phyloP scores from a whole-genome alignment of 2,329 filamentous ascomycete species.

The Bertia moriformis region DNA sequence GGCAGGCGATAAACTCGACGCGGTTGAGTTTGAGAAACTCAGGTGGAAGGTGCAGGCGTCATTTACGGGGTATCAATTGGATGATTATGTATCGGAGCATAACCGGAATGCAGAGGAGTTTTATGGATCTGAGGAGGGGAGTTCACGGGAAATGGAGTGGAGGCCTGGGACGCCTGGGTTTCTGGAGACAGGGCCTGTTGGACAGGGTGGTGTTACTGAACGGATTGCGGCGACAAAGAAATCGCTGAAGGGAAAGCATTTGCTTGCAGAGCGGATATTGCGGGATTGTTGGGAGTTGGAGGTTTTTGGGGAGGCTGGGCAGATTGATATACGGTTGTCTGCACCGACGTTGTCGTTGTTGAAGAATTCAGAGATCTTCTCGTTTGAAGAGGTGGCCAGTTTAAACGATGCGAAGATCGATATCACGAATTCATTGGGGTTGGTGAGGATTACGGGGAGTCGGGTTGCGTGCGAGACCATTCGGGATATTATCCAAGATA shows the following conservation, averaged over 20 bases:
- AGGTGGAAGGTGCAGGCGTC: background rate
- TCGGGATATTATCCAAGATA: background rate
- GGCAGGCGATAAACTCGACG: background rate
- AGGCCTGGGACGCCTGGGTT: background rate
- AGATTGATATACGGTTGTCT: conserved; percentile 16
- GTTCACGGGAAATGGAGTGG: background rate
- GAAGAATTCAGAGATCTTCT: conserved; percentile 14
- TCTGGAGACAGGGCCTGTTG: background rate
- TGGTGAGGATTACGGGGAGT: conserved; percentile 18
- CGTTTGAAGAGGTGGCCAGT: conserved; percentile 18
- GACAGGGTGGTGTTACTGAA: conserved; percentile 6
- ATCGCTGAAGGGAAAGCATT: conserved; percentile 12
- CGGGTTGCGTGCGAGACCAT: background rate
- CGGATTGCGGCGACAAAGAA: conserved; percentile 8
- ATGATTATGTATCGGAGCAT: background rate
- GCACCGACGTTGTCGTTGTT: conserved; percentile 13
- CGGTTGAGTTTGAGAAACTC: background rate
- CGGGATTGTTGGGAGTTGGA: conserved; percentile 21
- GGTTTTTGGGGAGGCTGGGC: conserved; percentile 15
- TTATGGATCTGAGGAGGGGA: background rate
- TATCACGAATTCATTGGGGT: conserved; percentile 13
- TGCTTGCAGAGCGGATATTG: conserved; percentile 17
- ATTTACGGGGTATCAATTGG: background rate
- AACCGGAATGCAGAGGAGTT: background rate
- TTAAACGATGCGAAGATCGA: conserved; percentile 18